phyloP scores from a whole-genome alignment of 208 protist species.

The Trypanosoma cruzi region DNA sequence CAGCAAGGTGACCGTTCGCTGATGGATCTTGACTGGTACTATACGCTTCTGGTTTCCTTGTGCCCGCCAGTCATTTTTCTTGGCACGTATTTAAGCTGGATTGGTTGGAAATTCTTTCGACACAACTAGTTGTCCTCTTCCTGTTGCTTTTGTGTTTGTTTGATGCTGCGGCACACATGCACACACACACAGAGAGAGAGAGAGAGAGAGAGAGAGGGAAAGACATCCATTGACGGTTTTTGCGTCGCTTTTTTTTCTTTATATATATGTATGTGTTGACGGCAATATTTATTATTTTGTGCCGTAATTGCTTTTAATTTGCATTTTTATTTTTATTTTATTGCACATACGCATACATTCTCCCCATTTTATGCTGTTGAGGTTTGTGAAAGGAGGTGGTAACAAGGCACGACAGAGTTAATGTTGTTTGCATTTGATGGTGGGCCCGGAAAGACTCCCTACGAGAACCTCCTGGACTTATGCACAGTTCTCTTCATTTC shows the following conservation, averaged over 20 bases:
- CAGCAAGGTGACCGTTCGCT: conserved; percentile 18
- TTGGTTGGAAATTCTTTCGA: conserved; percentile 85
- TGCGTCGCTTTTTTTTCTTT: too few relatives aligned
- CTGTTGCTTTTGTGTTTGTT: not conserved
- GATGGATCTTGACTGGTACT: conserved; percentile 40
- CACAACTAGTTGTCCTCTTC: conserved; percentile 51
- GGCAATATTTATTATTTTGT: too few relatives aligned
- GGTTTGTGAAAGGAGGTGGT: not conserved
- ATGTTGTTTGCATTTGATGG: conserved; percentile 20
- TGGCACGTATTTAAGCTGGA: conserved; percentile 57
- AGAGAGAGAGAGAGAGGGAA: too few relatives aligned
- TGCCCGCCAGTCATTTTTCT: conserved; percentile 37
- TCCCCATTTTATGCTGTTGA: not conserved
- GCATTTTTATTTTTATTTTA: conserved; percentile 12
- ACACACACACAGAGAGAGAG: not conserved
- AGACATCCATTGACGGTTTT: too few relatives aligned
- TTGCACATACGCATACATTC: not conserved
- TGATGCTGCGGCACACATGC: not conserved
- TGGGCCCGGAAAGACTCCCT: conserved; percentile 22
- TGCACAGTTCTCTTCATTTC: conserved; percentile 54
- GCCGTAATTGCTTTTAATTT: not conserved
- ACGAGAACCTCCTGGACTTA: conserved; percentile 46
- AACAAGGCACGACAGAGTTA: not conserved
- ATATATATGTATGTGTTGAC: too few relatives aligned
- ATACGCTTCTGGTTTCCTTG: conserved; percentile 34